Percentiles rank a stretch among this genome's conserved stretches.
These are phyloP conservation scores for Diaporthe vaccinii DNA, from an alignment of 2,329 filamentous ascomycete species.

Conservation along the genomic window DNA sequence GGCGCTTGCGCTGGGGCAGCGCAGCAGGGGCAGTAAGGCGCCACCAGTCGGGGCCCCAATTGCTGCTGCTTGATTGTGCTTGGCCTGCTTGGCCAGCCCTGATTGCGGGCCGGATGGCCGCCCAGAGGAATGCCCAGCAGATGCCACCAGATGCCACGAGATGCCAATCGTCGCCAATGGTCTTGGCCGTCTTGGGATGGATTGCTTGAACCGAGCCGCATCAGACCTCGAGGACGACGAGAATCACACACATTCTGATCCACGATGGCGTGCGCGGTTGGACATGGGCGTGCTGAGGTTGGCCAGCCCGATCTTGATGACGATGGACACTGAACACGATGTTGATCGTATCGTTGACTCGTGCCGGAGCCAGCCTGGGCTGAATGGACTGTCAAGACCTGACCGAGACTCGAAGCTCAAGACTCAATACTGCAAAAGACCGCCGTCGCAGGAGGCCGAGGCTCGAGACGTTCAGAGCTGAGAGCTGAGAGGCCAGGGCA, in stretches of 20 bases:
- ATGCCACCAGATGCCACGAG: conserved; percentile 28
- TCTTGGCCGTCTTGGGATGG: conserved; percentile 29
- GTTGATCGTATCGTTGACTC: conserved; percentile 29
- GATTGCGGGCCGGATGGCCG: conserved; percentile 11
- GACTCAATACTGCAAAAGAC: background rate
- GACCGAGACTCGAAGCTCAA: background rate
- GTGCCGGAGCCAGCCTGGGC: background rate
- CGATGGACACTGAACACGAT: conserved; percentile 22
- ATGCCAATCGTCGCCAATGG: conserved; percentile 30
- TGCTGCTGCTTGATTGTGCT: conserved; percentile 8
- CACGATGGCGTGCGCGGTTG: conserved; percentile 17
- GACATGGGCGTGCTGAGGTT: background rate
- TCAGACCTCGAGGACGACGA: background rate
- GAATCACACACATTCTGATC: background rate
- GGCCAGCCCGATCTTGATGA: background rate
- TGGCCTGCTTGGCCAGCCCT: conserved; percentile 32
- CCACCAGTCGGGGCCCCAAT: background rate
- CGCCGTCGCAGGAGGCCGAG: background rate
- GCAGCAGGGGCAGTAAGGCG: background rate
- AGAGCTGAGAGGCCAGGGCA: conserved; percentile 7
- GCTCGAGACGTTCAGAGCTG: background rate
- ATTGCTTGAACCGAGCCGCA: conserved; percentile 30
- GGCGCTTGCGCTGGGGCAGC: background rate
- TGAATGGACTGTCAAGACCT: background rate
- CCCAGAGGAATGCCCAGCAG: conserved; percentile 14